Base-by-base conservation (phyloP, 495 filamentous ascomycete species). In the Aspergillus cavernicola region DNA sequence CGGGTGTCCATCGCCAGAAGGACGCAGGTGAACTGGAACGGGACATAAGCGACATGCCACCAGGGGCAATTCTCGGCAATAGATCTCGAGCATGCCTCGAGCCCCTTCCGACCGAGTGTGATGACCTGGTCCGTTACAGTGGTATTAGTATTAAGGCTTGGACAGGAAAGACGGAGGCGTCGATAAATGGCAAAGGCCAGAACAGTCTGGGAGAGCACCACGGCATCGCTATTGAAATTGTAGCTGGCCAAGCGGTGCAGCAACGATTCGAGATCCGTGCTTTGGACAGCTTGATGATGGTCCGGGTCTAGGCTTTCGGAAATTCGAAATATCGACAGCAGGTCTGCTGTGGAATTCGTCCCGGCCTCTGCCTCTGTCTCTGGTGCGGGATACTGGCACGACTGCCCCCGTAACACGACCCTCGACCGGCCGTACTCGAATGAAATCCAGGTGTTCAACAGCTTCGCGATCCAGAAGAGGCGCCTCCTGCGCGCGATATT, bases 1-100 rank as follows among this genome's bases (percentile, higher is more conserved):
- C 66, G 55, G 0, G 66, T 72, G 39, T 77, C 75, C 42, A 82
- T 70, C 2, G 73, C 72, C 6, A 82, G 64, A 18, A 80, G 66
- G 4, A 77, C 59, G 51, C 77, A 79, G 13, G 75, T 63, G 35
- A 70, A 67, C 20, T 82, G 78, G 33, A 82, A 81, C 1, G 78
- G 73, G 1, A 76, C 70, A 42, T 77, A 72, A 13, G 73, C 66
- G 8, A 77, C 60, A 29, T 80, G 74, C 59, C 78, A 77, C 79
- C 79, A 82, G 1, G 76, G 75, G 18, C 60, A 63, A 16, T 58
- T 55, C n/a, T 57, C 52, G 2, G 41, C 51, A 1, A 60, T 59
- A 56, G 79, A 67, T 2, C 57, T 51, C 1, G 55, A 58, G 12
- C 71, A 73, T 10, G 68, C 69, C 2, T 44, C 47, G 10, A 70